Base-by-base conservation (phyloP, 768 basidiomycete species). In the Tylopilus felleus region DNA sequence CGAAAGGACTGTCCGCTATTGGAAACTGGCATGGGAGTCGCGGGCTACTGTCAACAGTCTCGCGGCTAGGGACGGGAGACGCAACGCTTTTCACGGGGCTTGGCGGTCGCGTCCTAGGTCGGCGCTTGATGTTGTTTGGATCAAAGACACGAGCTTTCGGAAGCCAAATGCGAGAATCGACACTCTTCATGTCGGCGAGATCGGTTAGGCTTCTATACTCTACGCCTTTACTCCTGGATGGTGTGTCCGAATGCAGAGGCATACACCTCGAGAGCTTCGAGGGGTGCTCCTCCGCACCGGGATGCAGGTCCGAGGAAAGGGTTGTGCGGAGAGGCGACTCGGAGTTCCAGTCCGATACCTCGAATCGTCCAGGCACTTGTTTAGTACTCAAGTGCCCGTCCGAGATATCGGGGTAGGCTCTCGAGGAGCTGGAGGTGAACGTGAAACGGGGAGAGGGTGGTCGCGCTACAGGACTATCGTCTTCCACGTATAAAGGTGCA, bases 91-190 rank as follows among this genome's bases (percentile, higher is more conserved):
- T 69, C 4, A 13, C 36, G 17, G 65, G 65, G 41, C 65, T 67
- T n/a, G 67, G 46, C 13, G 67, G 51, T 35, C 65, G 60, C 27
- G 63, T 63, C 46, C 33, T 28, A 38, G 65, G 59, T 48, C 58
- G 46, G 38, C 53, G 40, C 44, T 69, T 69, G 41, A 71, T 49
- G 43, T 61, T 67, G 53, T 52, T 57, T 14, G 67, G 63, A 47
- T 71, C 56, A 40, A 67, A 71, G 28, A 50, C 14, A 9, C 60
- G 69, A 21, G 59, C 28, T 42, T 49, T 49, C 7, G 69, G 68
- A 38, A 57, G 49, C 68, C 69, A 71, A 17, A 69, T 14, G 9
- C 68, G 68, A 45, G 69, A 35, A 48, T 69, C 69, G 35, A 58
- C 46, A 4, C 41, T 41, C 49, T 53, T 27, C 29, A 23, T 31